A percentile compares a stretch with the other conserved stretches of the same genome.
Conservation (phyloP, 2,329 filamentous ascomycete genomes). For the Sporothrix pallida region DNA sequence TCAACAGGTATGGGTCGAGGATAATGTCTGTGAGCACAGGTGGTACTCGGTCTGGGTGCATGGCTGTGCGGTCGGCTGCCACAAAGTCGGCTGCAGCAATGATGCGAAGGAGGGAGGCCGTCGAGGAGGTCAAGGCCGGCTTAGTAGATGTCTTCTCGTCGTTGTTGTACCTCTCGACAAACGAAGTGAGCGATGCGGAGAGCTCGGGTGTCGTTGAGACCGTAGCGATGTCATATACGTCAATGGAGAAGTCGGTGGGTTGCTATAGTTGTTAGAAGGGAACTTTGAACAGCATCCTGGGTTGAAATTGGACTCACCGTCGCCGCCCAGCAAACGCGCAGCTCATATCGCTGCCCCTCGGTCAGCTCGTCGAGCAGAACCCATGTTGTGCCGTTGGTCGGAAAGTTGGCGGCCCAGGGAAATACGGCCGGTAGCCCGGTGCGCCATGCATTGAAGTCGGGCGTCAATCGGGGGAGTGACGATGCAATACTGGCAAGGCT, state of each 20-base stretch:
- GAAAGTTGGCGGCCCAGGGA: conserved; percentile 57
- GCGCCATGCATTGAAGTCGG: conserved; percentile 54
- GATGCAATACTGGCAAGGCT: neutral
- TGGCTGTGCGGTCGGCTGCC: conserved; percentile 73
- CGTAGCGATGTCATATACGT: conserved; percentile 64
- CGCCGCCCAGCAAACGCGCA: conserved; percentile 91
- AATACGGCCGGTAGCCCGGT: conserved; percentile 72
- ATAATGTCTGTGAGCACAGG: conserved; percentile 80
- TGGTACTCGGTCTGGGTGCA: conserved; percentile 66
- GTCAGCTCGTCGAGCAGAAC: conserved; percentile 73
- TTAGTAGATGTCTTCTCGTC: neutral
- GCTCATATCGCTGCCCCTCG: conserved; percentile 82
- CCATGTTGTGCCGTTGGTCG: conserved; percentile 76
- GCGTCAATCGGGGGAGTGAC: conserved; percentile 31
- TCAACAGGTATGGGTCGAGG: conserved; percentile 79
- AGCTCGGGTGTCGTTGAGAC: conserved; percentile 69
- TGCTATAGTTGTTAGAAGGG: conserved; percentile 61
- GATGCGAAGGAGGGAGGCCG: conserved; percentile 69
- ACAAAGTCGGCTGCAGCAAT: conserved; percentile 84
- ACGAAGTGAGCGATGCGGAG: conserved; percentile 67
- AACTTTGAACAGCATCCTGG: neutral
- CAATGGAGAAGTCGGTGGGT: conserved; percentile 79
- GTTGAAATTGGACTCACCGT: conserved; percentile 61
- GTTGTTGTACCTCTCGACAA: conserved; percentile 45
- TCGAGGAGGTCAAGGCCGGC: conserved; percentile 48